Evolutionary conservation across 371 early-diverging fungal species (phyloP).

Genomic region (Sporodiniella umbellata): DNA sequence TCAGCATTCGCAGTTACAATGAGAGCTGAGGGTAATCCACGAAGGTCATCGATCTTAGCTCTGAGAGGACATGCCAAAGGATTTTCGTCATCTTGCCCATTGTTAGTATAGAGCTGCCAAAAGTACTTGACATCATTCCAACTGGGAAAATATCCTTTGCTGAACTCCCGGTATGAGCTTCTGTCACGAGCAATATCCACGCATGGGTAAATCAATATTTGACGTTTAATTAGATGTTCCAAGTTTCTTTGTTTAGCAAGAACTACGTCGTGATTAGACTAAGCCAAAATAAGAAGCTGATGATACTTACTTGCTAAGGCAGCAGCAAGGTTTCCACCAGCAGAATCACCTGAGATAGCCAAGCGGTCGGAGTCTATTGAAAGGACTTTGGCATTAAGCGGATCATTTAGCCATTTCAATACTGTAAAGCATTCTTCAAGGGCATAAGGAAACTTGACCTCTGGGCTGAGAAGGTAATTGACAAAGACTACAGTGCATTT

Average conservation of each 20-base stretch:
- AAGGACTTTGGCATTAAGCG: conserved; percentile 7
- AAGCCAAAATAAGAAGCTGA: not conserved
- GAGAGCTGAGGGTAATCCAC: conserved; percentile 17
- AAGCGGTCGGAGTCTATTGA: conserved; percentile 9
- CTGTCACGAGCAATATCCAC: conserved; percentile 2
- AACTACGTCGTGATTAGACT: conserved; percentile 3
- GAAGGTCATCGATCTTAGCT: conserved; percentile 13
- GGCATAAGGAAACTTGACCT: conserved; percentile 20
- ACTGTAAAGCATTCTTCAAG: conserved; percentile 13
- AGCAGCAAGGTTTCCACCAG: conserved; percentile 28
- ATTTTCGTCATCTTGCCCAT: not conserved
- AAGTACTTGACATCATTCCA: not conserved
- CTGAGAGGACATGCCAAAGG: conserved; percentile 7
- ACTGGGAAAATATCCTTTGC: conserved; percentile 10
- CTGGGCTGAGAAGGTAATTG: conserved; percentile 18
- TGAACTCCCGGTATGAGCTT: conserved; percentile 7
- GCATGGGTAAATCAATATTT: conserved; percentile 17
- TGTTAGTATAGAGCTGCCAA: conserved; percentile 3
- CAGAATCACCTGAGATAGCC: conserved; percentile 22
- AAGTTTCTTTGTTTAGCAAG: conserved; percentile 19
- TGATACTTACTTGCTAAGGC: conserved; percentile 13
- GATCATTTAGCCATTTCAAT: conserved; percentile 6
- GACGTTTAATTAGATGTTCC: conserved; percentile 7
- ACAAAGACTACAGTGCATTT: conserved; percentile 13
- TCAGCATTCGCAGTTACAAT: conserved; percentile 18